These are phyloP conservation scores for Psophocarpus tetragonolobus DNA, from an alignment of 306 rosid genomes.

Conservation along the genomic window DNA sequence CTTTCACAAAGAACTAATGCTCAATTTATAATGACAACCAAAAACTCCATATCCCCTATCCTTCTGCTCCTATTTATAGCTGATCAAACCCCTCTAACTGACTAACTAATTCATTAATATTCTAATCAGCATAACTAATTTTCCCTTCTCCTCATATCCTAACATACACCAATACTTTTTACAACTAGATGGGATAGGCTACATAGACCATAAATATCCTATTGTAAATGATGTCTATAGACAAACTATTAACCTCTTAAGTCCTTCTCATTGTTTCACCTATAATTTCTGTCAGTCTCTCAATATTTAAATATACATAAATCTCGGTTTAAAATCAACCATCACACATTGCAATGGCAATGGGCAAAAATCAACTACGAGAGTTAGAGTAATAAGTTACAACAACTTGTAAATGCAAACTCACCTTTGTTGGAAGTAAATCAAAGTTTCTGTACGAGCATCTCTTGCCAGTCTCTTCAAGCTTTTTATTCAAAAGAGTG, in stretches of 20 bases:
- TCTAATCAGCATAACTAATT: too few species aligned
- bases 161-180: background rate
- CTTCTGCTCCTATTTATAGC: too few species aligned
- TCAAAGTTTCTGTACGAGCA: conserved; percentile 79
- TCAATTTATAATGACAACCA: too few species aligned
- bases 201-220: background rate
- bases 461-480: conserved; percentile 74
- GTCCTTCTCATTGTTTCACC: background rate
- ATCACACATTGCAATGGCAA: background rate
- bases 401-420: background rate
- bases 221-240: background rate
- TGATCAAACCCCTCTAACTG: too few species aligned
- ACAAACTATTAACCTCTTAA: background rate
- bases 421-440: conserved; percentile 84
- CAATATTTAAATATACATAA: background rate
- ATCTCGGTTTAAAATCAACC: background rate
- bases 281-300: background rate
- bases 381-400: background rate
- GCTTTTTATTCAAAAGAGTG: conserved; percentile 74
- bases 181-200: background rate
- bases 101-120: too few species aligned
- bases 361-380: background rate
- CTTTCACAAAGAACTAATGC: too few species aligned
- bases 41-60: too few species aligned
- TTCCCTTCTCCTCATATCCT: too few species aligned